Base-by-base conservation (phyloP, 2,329 filamentous ascomycete species). In the Phialophora chinensis region DNA sequence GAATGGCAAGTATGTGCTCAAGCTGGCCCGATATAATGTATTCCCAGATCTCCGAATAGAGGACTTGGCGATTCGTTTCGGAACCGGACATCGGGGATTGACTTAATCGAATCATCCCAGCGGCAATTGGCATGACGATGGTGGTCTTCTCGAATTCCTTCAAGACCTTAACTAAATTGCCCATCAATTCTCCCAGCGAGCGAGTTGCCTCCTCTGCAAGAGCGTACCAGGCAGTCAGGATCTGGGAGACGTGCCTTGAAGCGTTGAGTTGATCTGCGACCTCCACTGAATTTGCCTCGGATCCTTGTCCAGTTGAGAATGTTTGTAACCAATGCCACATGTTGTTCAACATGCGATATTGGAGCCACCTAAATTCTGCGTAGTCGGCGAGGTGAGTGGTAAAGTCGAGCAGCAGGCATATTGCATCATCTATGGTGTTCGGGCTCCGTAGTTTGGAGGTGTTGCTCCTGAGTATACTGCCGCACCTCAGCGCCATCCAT, bases 131-230 rank as follows among this genome's bases (percentile, higher is more conserved):
- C 53, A 29, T 8, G 7, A 56, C 38, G 53, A 56, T 33, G 27
- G 25, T 29, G 4, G n/a, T n/a, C 53, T 4, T 56, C 29, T 56
- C 53, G 8, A 56, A 56, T 23, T 56, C 53, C n/a, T 29, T 56
- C 31, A 56, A 20, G 29, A 6, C n/a, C n/a, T 56, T 35, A 2
- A 35, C 17, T 12, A 56, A 4, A 11, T 56, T 52, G 49, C 10
- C 25, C 6, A 52, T 10, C n/a, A 52, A 5, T 5, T 52, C 49
- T 29, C 20, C 6, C 10, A 29, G 20, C 14, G 49, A 52, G 11
- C 25, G 25, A 4, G 14, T 52, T 4, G 49, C 2, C 49, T 52
- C 49, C 25, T 27, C 49, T 52, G 20, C 49, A 23, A 52, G 25
- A 52, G 25, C 20, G 3, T 14, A 27, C 49, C 23, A 52, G 49